Evolutionary conservation across 139 green algal species (phyloP).

Genomic region (Chlorella sorokiniana): DNA sequence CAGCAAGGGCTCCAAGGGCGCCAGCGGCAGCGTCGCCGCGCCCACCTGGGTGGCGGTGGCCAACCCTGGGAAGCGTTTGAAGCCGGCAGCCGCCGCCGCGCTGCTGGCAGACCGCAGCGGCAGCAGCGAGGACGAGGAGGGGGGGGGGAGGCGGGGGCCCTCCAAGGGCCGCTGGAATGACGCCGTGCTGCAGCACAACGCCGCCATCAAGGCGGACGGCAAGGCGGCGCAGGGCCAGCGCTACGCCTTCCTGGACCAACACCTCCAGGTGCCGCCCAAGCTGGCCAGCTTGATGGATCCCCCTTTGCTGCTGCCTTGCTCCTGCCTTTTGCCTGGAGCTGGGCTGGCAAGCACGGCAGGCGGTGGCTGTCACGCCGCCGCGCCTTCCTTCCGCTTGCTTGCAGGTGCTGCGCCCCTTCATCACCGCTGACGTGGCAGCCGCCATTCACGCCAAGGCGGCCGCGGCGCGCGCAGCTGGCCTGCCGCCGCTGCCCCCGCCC

Average conservation of each 20-base stretch:
- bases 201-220: background rate
- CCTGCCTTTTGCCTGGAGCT: too few species aligned
- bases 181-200: slow-evolving; percentile 31
- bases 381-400: background rate
- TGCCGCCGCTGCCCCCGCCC: slow-evolving; percentile 2
- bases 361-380: background rate
- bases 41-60: slow-evolving; percentile 26
- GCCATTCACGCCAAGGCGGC: slow-evolving; percentile 16
- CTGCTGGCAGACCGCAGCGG: background rate
- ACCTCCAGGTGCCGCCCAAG: slow-evolving; percentile 59
- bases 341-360: background rate
- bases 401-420: slow-evolving; percentile 54
- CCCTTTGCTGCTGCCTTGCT: too few species aligned
- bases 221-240: slow-evolving; percentile 27
- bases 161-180: background rate
- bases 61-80: slow-evolving; percentile 16
- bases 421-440: slow-evolving; percentile 37
- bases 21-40: background rate
- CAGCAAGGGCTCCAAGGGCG: background rate
- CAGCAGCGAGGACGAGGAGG: background rate
- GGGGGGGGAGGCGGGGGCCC: background rate
- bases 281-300: too few species aligned
- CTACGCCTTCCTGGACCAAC: slow-evolving; percentile 45
- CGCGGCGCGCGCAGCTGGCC: background rate
- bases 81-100: background rate